A percentile compares a stretch with the other conserved stretches of the same genome.
Conservation (phyloP, 495 filamentous ascomycete genomes). For the Penicillium alfredii region DNA sequence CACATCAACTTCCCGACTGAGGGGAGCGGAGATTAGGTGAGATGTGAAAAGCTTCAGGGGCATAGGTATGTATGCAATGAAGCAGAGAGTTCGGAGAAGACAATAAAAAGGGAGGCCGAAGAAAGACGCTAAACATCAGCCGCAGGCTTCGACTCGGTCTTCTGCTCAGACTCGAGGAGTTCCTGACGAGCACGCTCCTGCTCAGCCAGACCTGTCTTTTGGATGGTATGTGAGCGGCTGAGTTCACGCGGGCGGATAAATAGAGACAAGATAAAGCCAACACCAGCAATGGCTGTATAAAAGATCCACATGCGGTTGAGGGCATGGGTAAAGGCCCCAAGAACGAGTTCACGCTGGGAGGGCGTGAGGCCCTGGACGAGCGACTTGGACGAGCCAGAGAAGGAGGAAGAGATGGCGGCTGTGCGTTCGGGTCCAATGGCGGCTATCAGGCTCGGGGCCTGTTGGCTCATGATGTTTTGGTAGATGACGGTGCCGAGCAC, state of each 20-base stretch:
- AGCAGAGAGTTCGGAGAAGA: background rate
- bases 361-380: conserved; percentile 47
- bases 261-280: conserved; percentile 50
- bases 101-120: too few species aligned
- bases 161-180: conserved; percentile 26
- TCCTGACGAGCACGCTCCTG: conserved; percentile 42
- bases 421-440: conserved; percentile 31
- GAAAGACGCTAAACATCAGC: conserved; percentile 19
- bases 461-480: conserved; percentile 48
- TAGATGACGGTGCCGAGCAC: conserved; percentile 54
- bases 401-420: conserved; percentile 32
- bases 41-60: too few species aligned
- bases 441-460: conserved; percentile 30
- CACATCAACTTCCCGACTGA: too few species aligned
- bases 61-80: conserved; percentile 1
- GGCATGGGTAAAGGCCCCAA: conserved; percentile 49
- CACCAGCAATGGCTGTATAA: conserved; percentile 49
- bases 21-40: too few species aligned
- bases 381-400: conserved; percentile 54
- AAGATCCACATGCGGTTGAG: conserved; percentile 64
- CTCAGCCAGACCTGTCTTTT: conserved; percentile 57
- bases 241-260: conserved; percentile 51
- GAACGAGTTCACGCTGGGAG: conserved; percentile 42
- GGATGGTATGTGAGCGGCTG: conserved; percentile 53
- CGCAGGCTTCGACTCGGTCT: conserved; percentile 18